Evolutionary conservation across 306 rosid species (phyloP).

Genomic region (Dalbergia oliveri): DNA sequence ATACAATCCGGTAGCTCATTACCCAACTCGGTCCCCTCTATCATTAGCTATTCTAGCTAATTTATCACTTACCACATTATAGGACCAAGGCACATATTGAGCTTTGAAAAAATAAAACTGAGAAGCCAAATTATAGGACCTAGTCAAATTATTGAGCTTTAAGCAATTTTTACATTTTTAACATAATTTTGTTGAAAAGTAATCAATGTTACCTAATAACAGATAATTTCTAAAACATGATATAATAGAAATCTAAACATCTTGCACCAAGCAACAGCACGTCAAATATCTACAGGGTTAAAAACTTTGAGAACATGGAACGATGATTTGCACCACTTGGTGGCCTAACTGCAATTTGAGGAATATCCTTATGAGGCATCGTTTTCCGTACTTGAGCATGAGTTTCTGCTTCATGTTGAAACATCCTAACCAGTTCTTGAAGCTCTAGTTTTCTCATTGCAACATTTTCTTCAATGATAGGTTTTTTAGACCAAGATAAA

Average conservation of each 20-base stretch:
- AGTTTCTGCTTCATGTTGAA: constrained; percentile 91
- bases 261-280: constrained; percentile 18
- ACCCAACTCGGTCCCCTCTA: too few relatives aligned
- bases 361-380: constrained; percentile 60
- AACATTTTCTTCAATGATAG: constrained; percentile 66
- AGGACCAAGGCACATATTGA: too few relatives aligned
- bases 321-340: constrained; percentile 43
- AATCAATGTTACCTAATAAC: neutral
- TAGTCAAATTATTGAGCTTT: too few relatives aligned
- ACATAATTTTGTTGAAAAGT: neutral
- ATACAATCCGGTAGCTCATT: too few relatives aligned
- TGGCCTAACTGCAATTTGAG: constrained; percentile 58
- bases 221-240: neutral
- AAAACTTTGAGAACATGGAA: constrained; percentile 37
- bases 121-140: too few relatives aligned
- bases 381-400: constrained; percentile 77
- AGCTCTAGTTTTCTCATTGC: constrained; percentile 77
- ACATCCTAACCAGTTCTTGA: constrained; percentile 78
- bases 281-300: constrained; percentile 17
- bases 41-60: too few relatives aligned
- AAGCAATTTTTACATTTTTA: constrained; percentile 5
- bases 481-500: constrained; percentile 82
- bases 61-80: too few relatives aligned
- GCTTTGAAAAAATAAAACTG: too few relatives aligned
- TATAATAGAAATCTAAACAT: neutral